Percentiles rank a stretch among this genome's conserved stretches.
Conservation (phyloP, 1,139 yeast genomes). For the Kazachstania sp. region DNA sequence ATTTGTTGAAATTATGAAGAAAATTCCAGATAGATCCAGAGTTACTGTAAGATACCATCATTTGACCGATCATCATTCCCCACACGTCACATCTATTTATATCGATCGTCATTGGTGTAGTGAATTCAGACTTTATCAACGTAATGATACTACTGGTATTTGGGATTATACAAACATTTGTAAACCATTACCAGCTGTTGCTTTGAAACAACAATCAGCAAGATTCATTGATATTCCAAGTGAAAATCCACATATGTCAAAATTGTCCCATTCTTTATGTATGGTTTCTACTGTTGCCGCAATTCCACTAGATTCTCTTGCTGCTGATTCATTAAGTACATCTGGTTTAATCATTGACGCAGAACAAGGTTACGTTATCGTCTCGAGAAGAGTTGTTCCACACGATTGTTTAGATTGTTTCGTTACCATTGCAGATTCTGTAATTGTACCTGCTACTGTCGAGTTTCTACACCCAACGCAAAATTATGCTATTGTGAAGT, state of each 20-base stretch:
- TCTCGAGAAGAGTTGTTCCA: slow-evolving; percentile 71
- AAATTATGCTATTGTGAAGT: slow-evolving; percentile 75
- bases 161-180: slow-evolving; percentile 78
- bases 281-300: slow-evolving; percentile 60
- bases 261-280: slow-evolving; percentile 53
- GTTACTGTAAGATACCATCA: slow-evolving; percentile 70
- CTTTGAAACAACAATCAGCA: slow-evolving; percentile 52
- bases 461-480: slow-evolving; percentile 82
- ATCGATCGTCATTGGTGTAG: slow-evolving; percentile 84
- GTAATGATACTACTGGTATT: slow-evolving; percentile 76
- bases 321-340: slow-evolving; percentile 52
- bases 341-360: slow-evolving; percentile 81
- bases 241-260: slow-evolving; percentile 48
- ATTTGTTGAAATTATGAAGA: slow-evolving; percentile 69
- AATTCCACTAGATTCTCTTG: slow-evolving; percentile 64
- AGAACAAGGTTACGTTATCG: slow-evolving; percentile 66
- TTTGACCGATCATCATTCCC: slow-evolving; percentile 71
- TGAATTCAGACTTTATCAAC: slow-evolving; percentile 58
- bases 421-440: slow-evolving; percentile 77
- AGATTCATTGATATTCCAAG: slow-evolving; percentile 64
- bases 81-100: slow-evolving; percentile 50
- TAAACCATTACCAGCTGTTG: slow-evolving; percentile 48
- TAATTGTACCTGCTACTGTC: slow-evolving; percentile 71
- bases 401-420: slow-evolving; percentile 77
- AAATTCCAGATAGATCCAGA: slow-evolving; percentile 61